A percentile compares a stretch with the other conserved stretches of the same genome.
These are phyloP conservation scores for Fusarium austroafricanum DNA, from an alignment of 2,329 filamentous ascomycete species.

Conservation along the genomic window DNA sequence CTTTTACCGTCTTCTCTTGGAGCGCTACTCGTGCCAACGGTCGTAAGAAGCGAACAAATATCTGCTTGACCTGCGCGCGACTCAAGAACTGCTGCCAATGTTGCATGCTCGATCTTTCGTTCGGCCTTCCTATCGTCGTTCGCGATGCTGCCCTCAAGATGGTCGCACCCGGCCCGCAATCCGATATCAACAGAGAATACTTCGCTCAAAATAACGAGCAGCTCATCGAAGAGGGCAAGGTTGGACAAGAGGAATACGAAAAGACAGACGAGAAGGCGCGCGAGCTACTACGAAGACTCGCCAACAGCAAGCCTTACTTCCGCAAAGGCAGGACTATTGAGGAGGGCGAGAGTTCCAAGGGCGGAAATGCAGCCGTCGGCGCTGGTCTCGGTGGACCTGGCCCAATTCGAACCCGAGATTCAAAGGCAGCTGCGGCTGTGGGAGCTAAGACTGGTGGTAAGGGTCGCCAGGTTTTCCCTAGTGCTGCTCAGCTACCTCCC, in stretches of 20 bases:
- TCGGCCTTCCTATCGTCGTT: constrained; percentile 93
- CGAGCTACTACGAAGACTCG: constrained; percentile 84
- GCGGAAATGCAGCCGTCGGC: constrained; percentile 62
- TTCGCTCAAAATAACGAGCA: constrained; percentile 98
- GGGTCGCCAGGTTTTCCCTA: constrained; percentile 71
- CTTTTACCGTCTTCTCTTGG: constrained; percentile 97
- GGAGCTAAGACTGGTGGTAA: constrained; percentile 62
- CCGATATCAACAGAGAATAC: constrained; percentile 94
- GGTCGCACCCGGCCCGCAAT: constrained; percentile 92
- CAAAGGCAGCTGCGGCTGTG: constrained; percentile 61
- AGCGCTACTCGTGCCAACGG: constrained; percentile 88
- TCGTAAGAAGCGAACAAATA: constrained; percentile 92
- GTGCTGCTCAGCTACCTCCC: constrained; percentile 79
- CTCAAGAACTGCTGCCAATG: constrained; percentile 99
- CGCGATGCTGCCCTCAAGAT: constrained; percentile 97
- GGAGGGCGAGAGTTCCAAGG: constrained; percentile 51
- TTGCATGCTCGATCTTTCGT: constrained; percentile 98
- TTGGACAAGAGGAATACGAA: constrained; percentile 88
- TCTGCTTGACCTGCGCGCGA: constrained; percentile 95
- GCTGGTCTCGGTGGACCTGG: constrained; percentile 74
- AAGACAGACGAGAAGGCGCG: constrained; percentile 97
- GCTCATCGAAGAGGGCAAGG: constrained; percentile 91
- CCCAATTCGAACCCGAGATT: constrained; percentile 81
- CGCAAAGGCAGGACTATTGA: constrained; percentile 85
- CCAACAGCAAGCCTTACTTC: constrained; percentile 95